Conservation (phyloP, 257 asterid species). For the Nyctanthes arbortristis region DNA sequence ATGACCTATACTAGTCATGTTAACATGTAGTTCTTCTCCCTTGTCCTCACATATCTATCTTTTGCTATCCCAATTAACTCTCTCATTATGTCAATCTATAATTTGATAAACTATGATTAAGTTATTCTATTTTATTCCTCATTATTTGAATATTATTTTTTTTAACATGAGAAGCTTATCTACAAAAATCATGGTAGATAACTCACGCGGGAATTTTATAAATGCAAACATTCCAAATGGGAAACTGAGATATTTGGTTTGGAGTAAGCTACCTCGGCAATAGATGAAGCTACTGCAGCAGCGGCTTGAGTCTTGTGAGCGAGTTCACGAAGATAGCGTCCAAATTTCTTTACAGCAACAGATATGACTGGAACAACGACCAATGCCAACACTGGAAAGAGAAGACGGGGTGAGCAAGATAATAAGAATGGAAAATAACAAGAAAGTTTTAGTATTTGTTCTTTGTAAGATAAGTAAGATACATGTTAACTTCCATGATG, state of each 20-base stretch:
- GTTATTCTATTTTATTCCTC: too few relatives aligned
- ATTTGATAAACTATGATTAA: too few relatives aligned
- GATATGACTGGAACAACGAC: conserved; percentile 79
- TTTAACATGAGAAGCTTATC: conserved; percentile 7
- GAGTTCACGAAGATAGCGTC: conserved; percentile 76
- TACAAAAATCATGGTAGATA: neutral
- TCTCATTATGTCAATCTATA: neutral
- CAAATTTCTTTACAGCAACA: conserved; percentile 64
- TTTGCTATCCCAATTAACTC: neutral
- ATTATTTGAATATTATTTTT: too few relatives aligned
- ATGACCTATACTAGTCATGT: neutral
- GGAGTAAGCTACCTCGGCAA: conserved; percentile 66
- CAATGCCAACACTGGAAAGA: conserved; percentile 69
- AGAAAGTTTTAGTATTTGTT: neutral
- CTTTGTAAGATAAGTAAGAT: conserved; percentile 12
- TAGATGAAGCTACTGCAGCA: conserved; percentile 86
- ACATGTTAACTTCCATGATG: conserved; percentile 84
- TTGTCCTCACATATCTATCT: neutral
- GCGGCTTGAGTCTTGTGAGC: conserved; percentile 91
- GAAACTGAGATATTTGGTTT: conserved; percentile 4
- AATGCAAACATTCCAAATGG: conserved; percentile 3
- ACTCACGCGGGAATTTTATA: too few relatives aligned
- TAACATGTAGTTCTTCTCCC: neutral
- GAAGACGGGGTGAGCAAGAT: conserved; percentile 10
- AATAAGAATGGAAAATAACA: neutral